A percentile compares a stretch with the other conserved stretches of the same genome.
Conservation (phyloP, 1,139 yeast species). For the Geotrichum macrosporum region DNA sequence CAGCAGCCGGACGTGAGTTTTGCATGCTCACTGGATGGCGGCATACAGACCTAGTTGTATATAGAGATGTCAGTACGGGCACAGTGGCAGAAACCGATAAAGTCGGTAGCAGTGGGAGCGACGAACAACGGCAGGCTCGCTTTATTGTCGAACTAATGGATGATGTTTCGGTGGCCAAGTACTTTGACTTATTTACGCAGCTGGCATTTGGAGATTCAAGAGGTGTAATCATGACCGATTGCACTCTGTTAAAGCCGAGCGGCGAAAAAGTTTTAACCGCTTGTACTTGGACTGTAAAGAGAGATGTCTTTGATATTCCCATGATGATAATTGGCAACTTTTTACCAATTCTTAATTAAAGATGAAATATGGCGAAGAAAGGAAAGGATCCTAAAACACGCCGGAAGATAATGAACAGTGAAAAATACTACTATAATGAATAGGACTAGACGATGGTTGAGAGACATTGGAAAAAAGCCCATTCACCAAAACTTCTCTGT, state of each 20-base stretch:
- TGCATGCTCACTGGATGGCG: constrained; percentile 65
- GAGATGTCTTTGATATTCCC: constrained; percentile 86
- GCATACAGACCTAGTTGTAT: constrained; percentile 47
- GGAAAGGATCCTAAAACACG: neutral
- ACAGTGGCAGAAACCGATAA: neutral
- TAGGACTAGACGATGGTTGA: too few relatives aligned
- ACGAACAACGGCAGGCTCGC: constrained; percentile 36
- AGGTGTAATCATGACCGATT: constrained; percentile 81
- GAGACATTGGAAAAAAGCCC: too few relatives aligned
- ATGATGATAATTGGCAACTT: constrained; percentile 88
- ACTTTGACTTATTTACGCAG: constrained; percentile 75
- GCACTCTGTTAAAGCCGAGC: constrained; percentile 63
- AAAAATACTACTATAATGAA: too few relatives aligned
- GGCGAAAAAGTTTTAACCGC: constrained; percentile 54
- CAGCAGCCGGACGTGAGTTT: constrained; percentile 88
- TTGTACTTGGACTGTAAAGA: constrained; percentile 84
- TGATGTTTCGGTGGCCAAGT: constrained; percentile 78
- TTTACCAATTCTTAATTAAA: constrained; percentile 20
- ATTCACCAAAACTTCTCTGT: too few relatives aligned
- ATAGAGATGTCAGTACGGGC: too few relatives aligned
- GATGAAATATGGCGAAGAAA: neutral
- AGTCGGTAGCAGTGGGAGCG: neutral
- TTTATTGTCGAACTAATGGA: constrained; percentile 88
- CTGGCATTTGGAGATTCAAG: constrained; percentile 90
- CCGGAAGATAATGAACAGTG: too few relatives aligned